A percentile compares a stretch with the other conserved stretches of the same genome.
Evolutionary conservation across 345 rosid species (phyloP).

Genomic region (Brassica incana): DNA sequence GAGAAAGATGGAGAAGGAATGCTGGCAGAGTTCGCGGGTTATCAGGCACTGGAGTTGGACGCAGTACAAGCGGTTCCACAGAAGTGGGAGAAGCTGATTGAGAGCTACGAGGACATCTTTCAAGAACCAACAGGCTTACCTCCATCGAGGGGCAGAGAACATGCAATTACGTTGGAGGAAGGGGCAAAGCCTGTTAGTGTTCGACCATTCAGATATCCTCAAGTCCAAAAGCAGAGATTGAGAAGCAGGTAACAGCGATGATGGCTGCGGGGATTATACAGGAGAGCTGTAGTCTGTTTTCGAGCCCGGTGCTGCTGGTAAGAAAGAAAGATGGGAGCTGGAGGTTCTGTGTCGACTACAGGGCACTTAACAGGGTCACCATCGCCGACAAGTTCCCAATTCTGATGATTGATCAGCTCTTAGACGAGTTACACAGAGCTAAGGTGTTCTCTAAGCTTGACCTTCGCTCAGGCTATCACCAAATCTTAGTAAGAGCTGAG

Average conservation of each 20-base stretch:
- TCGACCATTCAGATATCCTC: neutral
- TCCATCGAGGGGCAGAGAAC: neutral
- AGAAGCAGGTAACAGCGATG: neutral
- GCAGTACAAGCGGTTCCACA: neutral
- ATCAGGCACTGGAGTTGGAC: neutral
- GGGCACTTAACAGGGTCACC: neutral
- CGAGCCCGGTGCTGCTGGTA: neutral
- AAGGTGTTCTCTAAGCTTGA: neutral
- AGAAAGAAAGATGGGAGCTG: neutral
- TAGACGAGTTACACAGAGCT: neutral
- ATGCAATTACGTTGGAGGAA: neutral
- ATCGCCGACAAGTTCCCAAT: neutral
- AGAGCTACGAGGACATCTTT: too few relatives aligned
- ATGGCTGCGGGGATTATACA: neutral
- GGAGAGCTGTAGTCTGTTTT: neutral
- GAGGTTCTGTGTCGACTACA: neutral
- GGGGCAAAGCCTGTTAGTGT: neutral
- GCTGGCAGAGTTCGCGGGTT: neutral
- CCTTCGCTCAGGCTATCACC: neutral
- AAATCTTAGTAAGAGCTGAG: neutral
- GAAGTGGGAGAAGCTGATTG: neutral
- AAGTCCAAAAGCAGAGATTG: neutral
- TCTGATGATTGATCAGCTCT: neutral
- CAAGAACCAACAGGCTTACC: neutral
- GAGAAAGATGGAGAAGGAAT: neutral